A percentile compares a stretch with the other conserved stretches of the same genome.
Conservation (phyloP, 2,329 filamentous ascomycete species). For the Colletotrichum sp. region DNA sequence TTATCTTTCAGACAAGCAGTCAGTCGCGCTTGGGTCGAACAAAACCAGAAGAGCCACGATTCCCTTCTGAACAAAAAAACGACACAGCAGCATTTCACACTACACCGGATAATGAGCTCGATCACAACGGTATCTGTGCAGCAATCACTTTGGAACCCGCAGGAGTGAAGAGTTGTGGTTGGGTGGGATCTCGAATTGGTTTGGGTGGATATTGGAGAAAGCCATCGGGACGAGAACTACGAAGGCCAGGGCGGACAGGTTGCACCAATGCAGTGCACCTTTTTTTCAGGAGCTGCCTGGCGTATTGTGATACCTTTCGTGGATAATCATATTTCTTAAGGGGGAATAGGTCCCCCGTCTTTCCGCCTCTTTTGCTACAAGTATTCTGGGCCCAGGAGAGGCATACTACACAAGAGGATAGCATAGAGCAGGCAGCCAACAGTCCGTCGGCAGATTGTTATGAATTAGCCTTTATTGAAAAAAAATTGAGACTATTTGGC, state of each 20-base stretch:
- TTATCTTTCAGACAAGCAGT: background rate
- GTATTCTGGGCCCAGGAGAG: background rate
- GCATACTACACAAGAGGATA: background rate
- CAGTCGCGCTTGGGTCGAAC: background rate
- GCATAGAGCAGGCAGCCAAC: slow-evolving; percentile 11
- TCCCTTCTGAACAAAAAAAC: background rate
- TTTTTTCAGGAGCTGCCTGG: background rate
- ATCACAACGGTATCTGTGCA: background rate
- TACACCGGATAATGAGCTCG: background rate
- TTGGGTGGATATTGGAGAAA: slow-evolving; percentile 8
- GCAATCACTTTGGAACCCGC: slow-evolving; percentile 2
- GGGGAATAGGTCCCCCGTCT: background rate
- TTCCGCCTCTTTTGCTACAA: background rate
- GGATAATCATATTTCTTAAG: slow-evolving; percentile 19
- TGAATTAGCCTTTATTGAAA: slow-evolving; percentile 10
- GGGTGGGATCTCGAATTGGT: background rate
- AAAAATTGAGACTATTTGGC: background rate
- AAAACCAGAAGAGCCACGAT: background rate
- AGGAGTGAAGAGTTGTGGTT: background rate
- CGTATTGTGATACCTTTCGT: slow-evolving; percentile 14
- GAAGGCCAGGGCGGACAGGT: background rate
- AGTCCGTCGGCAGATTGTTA: slow-evolving; percentile 23
- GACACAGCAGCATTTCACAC: background rate
- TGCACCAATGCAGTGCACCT: background rate
- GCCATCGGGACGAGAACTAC: background rate